Conservation (phyloP, 1,139 yeast genomes). For the Arxiozyma telluris region DNA sequence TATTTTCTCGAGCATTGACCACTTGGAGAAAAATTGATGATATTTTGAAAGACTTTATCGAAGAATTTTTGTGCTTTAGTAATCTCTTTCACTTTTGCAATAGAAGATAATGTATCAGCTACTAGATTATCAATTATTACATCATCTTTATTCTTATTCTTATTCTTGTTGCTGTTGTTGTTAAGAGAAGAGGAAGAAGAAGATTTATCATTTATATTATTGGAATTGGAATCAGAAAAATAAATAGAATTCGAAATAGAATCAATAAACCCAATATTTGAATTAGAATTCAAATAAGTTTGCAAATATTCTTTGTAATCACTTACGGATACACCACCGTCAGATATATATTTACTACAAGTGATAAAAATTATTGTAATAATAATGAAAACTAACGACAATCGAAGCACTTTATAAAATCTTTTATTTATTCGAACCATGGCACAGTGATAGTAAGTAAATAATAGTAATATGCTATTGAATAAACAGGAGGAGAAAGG, state of each 20-base stretch:
- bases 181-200: too few species aligned
- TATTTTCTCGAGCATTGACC: conserved; percentile 20
- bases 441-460: background rate
- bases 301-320: conserved; percentile 4
- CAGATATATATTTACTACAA: background rate
- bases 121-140: background rate
- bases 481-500: background rate
- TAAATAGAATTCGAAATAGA: background rate
- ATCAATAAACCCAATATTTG: background rate
- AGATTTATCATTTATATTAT: too few species aligned
- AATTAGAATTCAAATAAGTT: background rate
- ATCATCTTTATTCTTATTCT: background rate
- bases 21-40: conserved; percentile 19
- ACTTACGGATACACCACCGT: background rate
- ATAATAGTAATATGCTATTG: background rate
- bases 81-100: background rate
- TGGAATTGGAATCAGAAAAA: too few species aligned
- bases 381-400: background rate
- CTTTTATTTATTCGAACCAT: conserved; percentile 5
- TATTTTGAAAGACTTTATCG: conserved; percentile 19
- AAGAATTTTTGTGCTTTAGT: conserved; percentile 18
- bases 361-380: background rate
- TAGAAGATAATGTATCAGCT: background rate
- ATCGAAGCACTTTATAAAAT: conserved; percentile 5
- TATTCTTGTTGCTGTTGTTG: background rate